Percentiles rank a stretch among this genome's conserved stretches.
These are phyloP conservation scores for Leishmania arabica DNA, from an alignment of 208 protist genomes.

Conservation along the genomic window DNA sequence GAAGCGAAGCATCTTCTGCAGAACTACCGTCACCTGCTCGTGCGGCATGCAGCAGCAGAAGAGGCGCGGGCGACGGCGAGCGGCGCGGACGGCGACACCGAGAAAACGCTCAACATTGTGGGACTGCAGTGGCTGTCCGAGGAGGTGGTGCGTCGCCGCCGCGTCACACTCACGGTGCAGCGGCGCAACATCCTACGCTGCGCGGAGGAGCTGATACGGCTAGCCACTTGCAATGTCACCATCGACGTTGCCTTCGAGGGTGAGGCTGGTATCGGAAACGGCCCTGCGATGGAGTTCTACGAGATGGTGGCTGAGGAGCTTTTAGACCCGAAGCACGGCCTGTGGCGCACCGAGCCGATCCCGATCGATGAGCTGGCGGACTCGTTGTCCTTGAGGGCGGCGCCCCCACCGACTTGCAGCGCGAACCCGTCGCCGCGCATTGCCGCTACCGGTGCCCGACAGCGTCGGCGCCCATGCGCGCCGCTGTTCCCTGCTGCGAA, in stretches of 20 bases:
- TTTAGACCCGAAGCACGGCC: slow-evolving; percentile 32
- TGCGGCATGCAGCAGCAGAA: slow-evolving; percentile 7
- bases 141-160: slow-evolving; percentile 27
- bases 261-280: slow-evolving; percentile 78
- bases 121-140: slow-evolving; percentile 54
- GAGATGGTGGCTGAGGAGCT: slow-evolving; percentile 57
- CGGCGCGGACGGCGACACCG: not conserved
- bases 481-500: slow-evolving; percentile 31
- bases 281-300: slow-evolving; percentile 83
- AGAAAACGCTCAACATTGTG: slow-evolving; percentile 32
- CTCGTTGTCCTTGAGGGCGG: not conserved
- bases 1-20: slow-evolving; percentile 23
- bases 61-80: not conserved
- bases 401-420: not conserved
- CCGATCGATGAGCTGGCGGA: slow-evolving; percentile 6
- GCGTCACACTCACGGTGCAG: slow-evolving; percentile 44
- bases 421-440: not conserved
- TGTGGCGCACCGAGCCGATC: slow-evolving; percentile 62
- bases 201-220: slow-evolving; percentile 41
- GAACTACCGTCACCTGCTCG: slow-evolving; percentile 19
- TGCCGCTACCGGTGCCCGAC: not conserved
- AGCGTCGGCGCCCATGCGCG: slow-evolving; percentile 19
- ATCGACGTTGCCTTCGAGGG: slow-evolving; percentile 80
- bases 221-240: slow-evolving; percentile 58
- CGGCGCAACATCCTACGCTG: slow-evolving; percentile 45